Evolutionary conservation across 331 rosid species (phyloP).

Genomic region (Acacia pycnantha): DNA sequence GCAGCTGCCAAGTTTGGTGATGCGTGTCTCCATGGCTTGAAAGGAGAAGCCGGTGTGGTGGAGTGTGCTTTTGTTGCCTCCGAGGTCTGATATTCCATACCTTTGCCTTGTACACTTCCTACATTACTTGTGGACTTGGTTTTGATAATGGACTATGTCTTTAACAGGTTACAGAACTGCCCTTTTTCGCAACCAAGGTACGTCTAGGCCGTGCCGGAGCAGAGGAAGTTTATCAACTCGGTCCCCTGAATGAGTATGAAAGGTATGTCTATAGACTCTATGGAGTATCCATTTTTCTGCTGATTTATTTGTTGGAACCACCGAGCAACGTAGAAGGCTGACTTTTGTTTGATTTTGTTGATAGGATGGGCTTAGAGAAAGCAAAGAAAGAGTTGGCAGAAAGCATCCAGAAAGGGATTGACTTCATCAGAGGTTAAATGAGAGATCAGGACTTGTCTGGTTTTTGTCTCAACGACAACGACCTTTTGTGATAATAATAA

Average conservation of each 20-base stretch:
- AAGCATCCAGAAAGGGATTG: constrained; percentile 69
- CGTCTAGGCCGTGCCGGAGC: constrained; percentile 77
- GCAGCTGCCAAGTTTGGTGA: constrained; percentile 76
- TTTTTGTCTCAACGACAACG: not conserved
- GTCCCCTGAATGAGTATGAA: constrained; percentile 81
- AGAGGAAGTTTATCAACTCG: constrained; percentile 67
- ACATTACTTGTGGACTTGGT: not conserved
- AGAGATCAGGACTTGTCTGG: not conserved
- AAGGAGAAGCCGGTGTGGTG: constrained; percentile 77
- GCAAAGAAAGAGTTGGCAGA: constrained; percentile 62
- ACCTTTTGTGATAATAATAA: not conserved
- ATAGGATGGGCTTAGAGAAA: constrained; percentile 68
- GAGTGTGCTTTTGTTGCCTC: constrained; percentile 81
- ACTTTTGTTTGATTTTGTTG: not conserved
- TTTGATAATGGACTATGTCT: not conserved
- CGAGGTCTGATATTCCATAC: constrained; percentile 40
- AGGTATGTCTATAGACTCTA: constrained; percentile 37
- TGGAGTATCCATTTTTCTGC: not conserved
- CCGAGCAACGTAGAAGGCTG: not conserved
- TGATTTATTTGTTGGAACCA: not conserved
- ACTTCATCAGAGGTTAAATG: constrained; percentile 56
- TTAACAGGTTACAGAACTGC: constrained; percentile 76
- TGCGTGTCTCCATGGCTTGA: constrained; percentile 72
- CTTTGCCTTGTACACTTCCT: not conserved
- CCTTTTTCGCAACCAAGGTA: constrained; percentile 85